These are phyloP conservation scores for Calonectria pauciramosa DNA, from an alignment of 2,329 filamentous ascomycete species.

Conservation along the genomic window DNA sequence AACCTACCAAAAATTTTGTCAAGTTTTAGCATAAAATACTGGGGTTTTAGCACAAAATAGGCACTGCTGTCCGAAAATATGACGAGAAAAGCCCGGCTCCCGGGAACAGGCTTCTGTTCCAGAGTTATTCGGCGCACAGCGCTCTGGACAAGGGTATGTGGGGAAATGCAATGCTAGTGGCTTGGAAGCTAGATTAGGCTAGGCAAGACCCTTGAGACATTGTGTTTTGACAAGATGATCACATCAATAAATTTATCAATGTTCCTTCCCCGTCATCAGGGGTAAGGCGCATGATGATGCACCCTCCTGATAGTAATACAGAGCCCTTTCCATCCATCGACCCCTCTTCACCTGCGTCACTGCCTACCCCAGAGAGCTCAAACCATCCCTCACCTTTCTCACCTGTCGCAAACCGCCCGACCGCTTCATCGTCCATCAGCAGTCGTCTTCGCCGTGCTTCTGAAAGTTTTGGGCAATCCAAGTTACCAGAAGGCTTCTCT, in stretches of 20 bases:
- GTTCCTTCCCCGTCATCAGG: background rate
- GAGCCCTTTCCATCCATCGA: slow-evolving; percentile 47
- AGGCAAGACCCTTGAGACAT: background rate
- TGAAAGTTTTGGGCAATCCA: slow-evolving; percentile 59
- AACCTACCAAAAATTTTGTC: background rate
- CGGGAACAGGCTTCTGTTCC: background rate
- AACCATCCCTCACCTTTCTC: slow-evolving; percentile 10
- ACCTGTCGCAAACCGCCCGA: slow-evolving; percentile 40
- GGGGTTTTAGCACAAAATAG: background rate
- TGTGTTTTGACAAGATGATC: background rate
- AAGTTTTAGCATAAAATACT: background rate
- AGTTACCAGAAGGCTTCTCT: slow-evolving; percentile 61
- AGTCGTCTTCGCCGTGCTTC: slow-evolving; percentile 51
- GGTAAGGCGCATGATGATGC: background rate
- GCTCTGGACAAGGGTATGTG: background rate
- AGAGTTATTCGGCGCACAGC: background rate
- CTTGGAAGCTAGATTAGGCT: background rate
- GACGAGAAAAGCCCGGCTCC: background rate
- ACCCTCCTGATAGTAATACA: background rate
- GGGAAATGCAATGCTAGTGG: background rate
- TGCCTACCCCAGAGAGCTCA: slow-evolving; percentile 27
- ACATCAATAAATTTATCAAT: background rate
- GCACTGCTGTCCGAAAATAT: background rate
- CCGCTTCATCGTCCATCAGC: slow-evolving; percentile 50
- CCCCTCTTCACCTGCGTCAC: slow-evolving; percentile 25